These are phyloP conservation scores for Diaporthe ampelina DNA, from an alignment of 2,329 filamentous ascomycete species.

Conservation along the genomic window DNA sequence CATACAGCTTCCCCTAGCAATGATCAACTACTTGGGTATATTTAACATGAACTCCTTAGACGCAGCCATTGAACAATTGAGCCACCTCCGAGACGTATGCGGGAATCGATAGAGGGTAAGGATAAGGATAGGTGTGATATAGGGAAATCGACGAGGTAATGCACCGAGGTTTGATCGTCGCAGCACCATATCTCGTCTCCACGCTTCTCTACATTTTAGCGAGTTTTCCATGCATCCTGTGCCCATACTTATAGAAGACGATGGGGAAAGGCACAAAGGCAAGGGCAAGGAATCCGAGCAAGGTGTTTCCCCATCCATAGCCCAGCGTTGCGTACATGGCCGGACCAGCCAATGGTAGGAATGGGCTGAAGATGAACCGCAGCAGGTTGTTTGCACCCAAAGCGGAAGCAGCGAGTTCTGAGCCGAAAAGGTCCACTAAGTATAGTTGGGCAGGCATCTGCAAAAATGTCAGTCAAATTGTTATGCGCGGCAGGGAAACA, in stretches of 20 bases:
- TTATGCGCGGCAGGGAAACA: no score
- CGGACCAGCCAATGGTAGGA: conserved; percentile 70
- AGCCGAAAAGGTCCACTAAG: conserved; percentile 65
- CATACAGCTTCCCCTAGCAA: not conserved
- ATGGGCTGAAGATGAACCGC: conserved; percentile 68
- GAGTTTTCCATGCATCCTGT: conserved; percentile 46
- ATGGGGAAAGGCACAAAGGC: conserved; percentile 56
- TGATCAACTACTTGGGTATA: not conserved
- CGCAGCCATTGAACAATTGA: not conserved
- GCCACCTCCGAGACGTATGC: not conserved
- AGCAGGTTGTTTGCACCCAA: conserved; percentile 57
- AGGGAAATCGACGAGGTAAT: no score
- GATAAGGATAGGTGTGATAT: no score
- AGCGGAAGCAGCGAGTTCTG: conserved; percentile 52
- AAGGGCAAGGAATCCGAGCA: conserved; percentile 56
- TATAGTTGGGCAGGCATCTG: conserved; percentile 55
- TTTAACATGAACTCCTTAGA: not conserved
- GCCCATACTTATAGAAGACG: conserved; percentile 54
- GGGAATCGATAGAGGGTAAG: not conserved
- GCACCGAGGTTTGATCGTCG: not conserved
- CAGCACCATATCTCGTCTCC: not conserved
- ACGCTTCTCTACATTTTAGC: conserved; percentile 11
- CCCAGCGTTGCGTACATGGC: conserved; percentile 27
- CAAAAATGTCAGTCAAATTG: conserved; percentile 52
- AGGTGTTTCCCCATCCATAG: conserved; percentile 47